Evolutionary conservation across 2,329 filamentous ascomycete genomes (phyloP).

Genomic region (Acrodontium crateriforme): DNA sequence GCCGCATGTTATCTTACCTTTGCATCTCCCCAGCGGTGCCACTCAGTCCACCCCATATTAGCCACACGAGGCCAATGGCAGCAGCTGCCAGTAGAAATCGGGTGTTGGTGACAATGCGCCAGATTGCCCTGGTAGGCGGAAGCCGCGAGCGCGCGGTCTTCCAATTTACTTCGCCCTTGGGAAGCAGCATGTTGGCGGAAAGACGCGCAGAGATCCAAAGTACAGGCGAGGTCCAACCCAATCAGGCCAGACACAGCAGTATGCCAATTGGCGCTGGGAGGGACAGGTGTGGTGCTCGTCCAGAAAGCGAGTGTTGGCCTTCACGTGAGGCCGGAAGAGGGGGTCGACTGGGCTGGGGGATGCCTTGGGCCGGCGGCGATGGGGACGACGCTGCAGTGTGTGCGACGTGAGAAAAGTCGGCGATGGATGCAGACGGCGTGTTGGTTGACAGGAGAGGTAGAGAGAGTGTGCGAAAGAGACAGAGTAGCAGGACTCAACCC

Average conservation of each 20-base stretch:
- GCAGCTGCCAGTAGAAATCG: conserved; percentile 64
- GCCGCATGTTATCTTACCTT: conserved; percentile 45
- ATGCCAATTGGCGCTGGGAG: conserved; percentile 10
- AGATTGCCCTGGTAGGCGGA: conserved; percentile 56
- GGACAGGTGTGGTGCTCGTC: conserved; percentile 3
- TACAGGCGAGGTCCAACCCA: no score
- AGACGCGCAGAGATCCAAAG: no score
- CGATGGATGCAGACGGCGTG: no score
- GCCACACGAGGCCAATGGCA: conserved; percentile 54
- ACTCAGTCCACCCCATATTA: conserved; percentile 80
- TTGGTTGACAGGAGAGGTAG: no score
- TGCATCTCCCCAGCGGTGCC: conserved; percentile 76
- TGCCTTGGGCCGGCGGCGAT: no score
- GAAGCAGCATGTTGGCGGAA: conserved; percentile 57
- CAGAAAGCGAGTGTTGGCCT: conserved; percentile 1
- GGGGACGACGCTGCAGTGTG: no score
- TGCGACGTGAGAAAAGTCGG: no score
- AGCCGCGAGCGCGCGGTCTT: conserved; percentile 72
- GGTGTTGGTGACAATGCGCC: conserved; percentile 55
- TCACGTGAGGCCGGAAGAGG: no score
- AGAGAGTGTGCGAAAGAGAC: no score
- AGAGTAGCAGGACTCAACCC: no score
- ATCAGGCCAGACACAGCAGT: no score
- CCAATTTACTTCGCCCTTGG: conserved; percentile 85
- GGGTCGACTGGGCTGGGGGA: no score